A percentile compares a stretch with the other conserved stretches of the same genome.
Conservation (phyloP, 2,329 filamentous ascomycete species). For the Pseudopyrenochaeta lycopersici region DNA sequence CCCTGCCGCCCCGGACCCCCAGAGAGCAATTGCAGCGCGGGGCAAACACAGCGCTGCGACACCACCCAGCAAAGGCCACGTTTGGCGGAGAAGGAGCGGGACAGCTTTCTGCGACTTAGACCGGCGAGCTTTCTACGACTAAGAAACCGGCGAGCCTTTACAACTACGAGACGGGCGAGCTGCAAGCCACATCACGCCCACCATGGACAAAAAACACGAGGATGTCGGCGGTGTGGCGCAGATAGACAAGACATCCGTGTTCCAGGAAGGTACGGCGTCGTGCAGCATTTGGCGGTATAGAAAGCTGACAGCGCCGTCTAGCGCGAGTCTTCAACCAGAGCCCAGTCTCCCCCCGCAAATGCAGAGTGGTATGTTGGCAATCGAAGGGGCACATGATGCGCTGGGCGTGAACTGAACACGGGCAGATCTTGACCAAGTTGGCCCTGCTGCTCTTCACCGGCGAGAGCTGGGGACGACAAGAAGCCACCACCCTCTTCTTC, state of each 20-base stretch:
- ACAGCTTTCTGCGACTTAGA: too few species aligned
- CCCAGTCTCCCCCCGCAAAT: conserved; percentile 95
- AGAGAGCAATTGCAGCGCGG: conserved; percentile 15
- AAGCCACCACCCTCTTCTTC: conserved; percentile 98
- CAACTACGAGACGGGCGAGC: conserved; percentile 28
- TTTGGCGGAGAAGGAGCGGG: conserved; percentile 44
- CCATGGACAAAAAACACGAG: conserved; percentile 90
- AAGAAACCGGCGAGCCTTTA: too few species aligned
- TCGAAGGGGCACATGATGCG: background rate
- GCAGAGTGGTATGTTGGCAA: conserved; percentile 75
- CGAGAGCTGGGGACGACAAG: conserved; percentile 95
- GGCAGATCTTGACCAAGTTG: conserved; percentile 81
- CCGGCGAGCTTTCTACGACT: too few species aligned
- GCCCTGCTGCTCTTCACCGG: conserved; percentile 95
- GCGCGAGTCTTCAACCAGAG: conserved; percentile 98
- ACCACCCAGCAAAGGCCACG: conserved; percentile 43
- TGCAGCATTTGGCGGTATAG: conserved; percentile 12
- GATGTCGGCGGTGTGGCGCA: conserved; percentile 96
- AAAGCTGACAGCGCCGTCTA: conserved; percentile 55
- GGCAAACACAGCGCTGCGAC: conserved; percentile 14
- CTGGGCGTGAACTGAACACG: conserved; percentile 1
- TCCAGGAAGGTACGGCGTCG: conserved; percentile 86
- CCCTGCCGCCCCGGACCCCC: conserved; percentile 3
- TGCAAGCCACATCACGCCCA: conserved; percentile 30
- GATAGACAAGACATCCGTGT: conserved; percentile 96